Evolutionary conservation across 2,329 filamentous ascomycete species (phyloP), one percentile per base, ranked within the genome.

Genomic region (Cercospora sp.): DNA sequence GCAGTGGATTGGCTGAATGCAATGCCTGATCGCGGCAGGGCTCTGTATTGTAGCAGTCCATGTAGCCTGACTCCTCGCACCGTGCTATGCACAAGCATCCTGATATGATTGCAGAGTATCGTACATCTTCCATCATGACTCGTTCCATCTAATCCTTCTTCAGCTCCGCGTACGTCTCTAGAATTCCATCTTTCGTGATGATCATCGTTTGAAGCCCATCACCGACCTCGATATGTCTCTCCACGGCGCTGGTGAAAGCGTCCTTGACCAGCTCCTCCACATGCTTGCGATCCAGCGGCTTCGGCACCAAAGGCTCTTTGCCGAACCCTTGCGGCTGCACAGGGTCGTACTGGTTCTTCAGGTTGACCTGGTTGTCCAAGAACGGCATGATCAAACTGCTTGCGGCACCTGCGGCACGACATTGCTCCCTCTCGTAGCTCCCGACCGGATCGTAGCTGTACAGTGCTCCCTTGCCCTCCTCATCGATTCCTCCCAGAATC

Each of bases 391-490:
- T 99, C 81, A 99, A 83, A 77, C 92, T 95, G 59, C 72, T 75
- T 64, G 93, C 91, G 13, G 95, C 94, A 75, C 95, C 95, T 51
- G 92, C 95, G 39, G 95, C 94, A 72, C 94, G 89, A 83, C 94
- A 97, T 83, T 96, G 92, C 83, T 99, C 95, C 73, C 95, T 86
- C 86, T 99, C 95, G 83, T 98, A 99, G 79, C 92, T 96, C 74
- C 95, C 95, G 51, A 99, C 95, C 0, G 95, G 95, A 79, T 99
- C 95, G 83, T 99, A 99, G 72, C 91, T 95, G 86, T 97, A 99
- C 69, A 99, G 86, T 64, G 94, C 94, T 67, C 95, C 96, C 80
- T 90, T 91, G 75, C 95, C 95, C 70, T 98, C 90, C 83, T 98
- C 95, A 76, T 99, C 96, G 70, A 99, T 83, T 20, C 95, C 95